phyloP scores from a whole-genome alignment of 208 protist species.

The Herpetomonas samuelpessoai region DNA sequence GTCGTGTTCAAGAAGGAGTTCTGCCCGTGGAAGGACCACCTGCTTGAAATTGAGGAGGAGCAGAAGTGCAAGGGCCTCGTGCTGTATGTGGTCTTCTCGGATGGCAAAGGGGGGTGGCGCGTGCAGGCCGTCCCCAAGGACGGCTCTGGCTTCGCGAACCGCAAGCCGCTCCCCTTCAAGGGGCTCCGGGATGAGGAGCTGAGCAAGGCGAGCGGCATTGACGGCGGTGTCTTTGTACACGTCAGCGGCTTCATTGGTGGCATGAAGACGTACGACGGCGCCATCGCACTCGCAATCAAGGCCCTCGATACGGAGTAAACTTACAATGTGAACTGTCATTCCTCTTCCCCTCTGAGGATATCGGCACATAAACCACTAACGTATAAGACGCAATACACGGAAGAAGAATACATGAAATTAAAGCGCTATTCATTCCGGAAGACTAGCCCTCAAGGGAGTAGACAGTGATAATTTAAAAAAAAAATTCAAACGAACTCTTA shows the following conservation, averaged over 20 bases:
- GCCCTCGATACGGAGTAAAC: conserved; percentile 30
- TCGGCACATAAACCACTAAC: too few relatives aligned
- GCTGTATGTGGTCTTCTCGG: conserved; percentile 90
- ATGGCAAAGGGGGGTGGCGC: conserved; percentile 88
- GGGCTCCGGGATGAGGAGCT: conserved; percentile 94
- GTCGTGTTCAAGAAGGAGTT: conserved; percentile 66
- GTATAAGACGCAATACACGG: too few relatives aligned
- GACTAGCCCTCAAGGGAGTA: too few relatives aligned
- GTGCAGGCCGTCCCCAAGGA: conserved; percentile 89
- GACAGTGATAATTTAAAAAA: too few relatives aligned
- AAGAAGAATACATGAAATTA: too few relatives aligned
- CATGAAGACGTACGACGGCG: conserved; percentile 92
- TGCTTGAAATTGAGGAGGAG: conserved; percentile 88
- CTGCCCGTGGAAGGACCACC: conserved; percentile 95
- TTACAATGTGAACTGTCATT: too few relatives aligned
- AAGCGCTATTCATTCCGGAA: too few relatives aligned
- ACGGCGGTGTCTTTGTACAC: conserved; percentile 94
- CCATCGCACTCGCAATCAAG: conserved; percentile 88
- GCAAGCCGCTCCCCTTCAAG: conserved; percentile 90
- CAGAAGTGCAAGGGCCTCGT: conserved; percentile 38
- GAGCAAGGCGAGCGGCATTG: conserved; percentile 71
- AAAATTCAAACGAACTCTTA: too few relatives aligned
- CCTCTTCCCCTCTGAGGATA: too few relatives aligned
- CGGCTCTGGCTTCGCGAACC: conserved; percentile 63
- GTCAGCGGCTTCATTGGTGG: conserved; percentile 96